Base-by-base conservation (phyloP, 257 asterid genomes). In the Catharanthus roseus region DNA sequence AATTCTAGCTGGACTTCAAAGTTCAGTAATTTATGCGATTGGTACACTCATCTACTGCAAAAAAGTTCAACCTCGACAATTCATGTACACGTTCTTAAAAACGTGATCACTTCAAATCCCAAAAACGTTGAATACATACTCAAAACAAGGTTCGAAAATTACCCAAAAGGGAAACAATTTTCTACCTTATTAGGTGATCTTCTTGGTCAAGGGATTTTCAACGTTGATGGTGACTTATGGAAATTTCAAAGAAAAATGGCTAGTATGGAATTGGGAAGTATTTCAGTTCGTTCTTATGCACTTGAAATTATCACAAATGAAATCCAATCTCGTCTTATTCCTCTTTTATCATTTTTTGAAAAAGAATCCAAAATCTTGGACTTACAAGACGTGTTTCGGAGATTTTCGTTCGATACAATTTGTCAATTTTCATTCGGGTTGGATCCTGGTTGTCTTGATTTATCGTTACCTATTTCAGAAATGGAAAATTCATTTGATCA, bases 221-320 rank as follows among this genome's bases (percentile, higher is more conserved):
- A 86, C 18, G 96, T 87, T 12, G 98, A 93, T 69, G 97, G 97
- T 1, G 89, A 90, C 38, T 65, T 82, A 1, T 93, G 98, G 98
- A 86, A 75, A 44, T 82, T 90, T 9, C 98, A 93, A 60, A 75
- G 96, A 16, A 90, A 93, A 71, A 82, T 87, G 85, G 95, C 98
- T 0, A 67, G 86, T 34, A 83, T 86, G 4, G 93, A 89, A 41
- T 84, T 90, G 18, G 92, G 90, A 3, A 85, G 87, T 33, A 63
- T 84, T 1, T 85, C 98, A 3, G 78, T 86, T 1, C 66, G 93
- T 23, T 74, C 86, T 0, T 83, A 82, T 45, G 98, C 97, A 3
- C 84, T 90, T 28, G 77, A 85, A 7, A 78, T 79, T 36, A 88
- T 84, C 0, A 72, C 60, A 0, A 49, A 78, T 0, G 93, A 93